Base-by-base conservation (phyloP, 139 green algal species). In the Coelastrella sp. region DNA sequence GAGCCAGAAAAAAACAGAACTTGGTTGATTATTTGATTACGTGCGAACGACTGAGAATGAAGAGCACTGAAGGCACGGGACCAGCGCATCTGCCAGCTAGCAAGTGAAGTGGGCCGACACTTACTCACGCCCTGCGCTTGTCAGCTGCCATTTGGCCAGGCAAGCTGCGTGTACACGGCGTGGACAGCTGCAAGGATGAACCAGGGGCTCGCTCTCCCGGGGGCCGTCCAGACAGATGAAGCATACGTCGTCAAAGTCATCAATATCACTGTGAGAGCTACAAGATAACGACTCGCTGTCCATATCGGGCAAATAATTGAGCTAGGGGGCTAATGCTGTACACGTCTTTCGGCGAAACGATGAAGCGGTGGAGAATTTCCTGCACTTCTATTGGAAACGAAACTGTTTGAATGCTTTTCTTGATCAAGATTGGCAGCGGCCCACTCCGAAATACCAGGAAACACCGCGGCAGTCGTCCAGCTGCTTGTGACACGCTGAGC, bases 61-160 rank as follows among this genome's bases (percentile, higher is more conserved):
- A 22, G 3, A 73, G 65, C 65, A 73, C 15, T 4, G 65, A 15
- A 73, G 65, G 15, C 65, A 73, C 65, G 15, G 65, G 15, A 73
- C 15, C 65, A 73, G 14, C 65, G 15, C 65, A 17, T 15, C 14
- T 17, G 15, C 65, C 65, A 15, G 14, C 14, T 22, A 73, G 22
- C 24, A 7, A 57, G 19, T 57, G 66, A 63, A 4, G n/a, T 17
- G 35, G 24, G 20, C 15, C 25, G 15, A 11, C 11, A 91, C 91
- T 89, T 49, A 91, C 88, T 88, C 90, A 35, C 59, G 87, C 22
- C 89, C 89, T 12, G 78, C 85, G 12, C 82, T 79, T 27, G 74
- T 84, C 0, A 93, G 82, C 65, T 93, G 91, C 91, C 91, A 93
- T 74, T 92, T 92, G 4, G 91, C 91, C 6, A 93, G 65, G 59